A percentile compares a stretch with the other conserved stretches of the same genome.
Evolutionary conservation across 2,329 filamentous ascomycete species (phyloP).

Genomic region (Botrytis aclada): DNA sequence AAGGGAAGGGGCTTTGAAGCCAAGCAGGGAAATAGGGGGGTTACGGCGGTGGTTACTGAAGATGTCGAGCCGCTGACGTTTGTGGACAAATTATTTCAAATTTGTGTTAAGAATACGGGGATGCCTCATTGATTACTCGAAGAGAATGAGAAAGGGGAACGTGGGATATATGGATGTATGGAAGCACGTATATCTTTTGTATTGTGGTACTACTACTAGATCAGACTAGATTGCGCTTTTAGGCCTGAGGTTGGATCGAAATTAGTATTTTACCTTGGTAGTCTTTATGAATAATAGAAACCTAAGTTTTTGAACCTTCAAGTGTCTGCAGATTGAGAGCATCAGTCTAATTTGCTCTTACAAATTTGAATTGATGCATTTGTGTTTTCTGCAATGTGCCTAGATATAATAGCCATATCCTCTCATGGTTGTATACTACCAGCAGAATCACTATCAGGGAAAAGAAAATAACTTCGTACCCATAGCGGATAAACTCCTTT

Average conservation of each 20-base stretch:
- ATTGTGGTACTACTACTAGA: not conserved
- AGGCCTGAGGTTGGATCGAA: not conserved
- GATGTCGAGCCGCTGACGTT: slow-evolving; percentile 19
- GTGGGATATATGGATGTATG: not conserved
- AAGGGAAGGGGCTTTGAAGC: not conserved
- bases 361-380: not conserved
- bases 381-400: not conserved
- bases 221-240: not conserved
- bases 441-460: no score
- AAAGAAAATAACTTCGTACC: no score
- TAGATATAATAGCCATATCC: no score
- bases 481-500: rapidly evolving
- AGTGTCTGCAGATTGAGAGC: no score
- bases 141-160: rapidly evolving
- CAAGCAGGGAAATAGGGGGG: not conserved
- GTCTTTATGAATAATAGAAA: not conserved
- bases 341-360: not conserved
- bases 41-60: slow-evolving; percentile 4
- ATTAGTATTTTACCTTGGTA: not conserved
- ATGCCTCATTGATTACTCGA: slow-evolving; percentile 2
- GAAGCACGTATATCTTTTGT: not conserved
- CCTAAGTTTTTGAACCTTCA: not conserved
- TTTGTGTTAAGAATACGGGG: slow-evolving; percentile 15
- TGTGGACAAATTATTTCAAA: slow-evolving; percentile 20
- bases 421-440: no score